phyloP scores from a whole-genome alignment of 2,329 filamentous ascomycete genomes.

The Dryadomyces quercivorus region DNA sequence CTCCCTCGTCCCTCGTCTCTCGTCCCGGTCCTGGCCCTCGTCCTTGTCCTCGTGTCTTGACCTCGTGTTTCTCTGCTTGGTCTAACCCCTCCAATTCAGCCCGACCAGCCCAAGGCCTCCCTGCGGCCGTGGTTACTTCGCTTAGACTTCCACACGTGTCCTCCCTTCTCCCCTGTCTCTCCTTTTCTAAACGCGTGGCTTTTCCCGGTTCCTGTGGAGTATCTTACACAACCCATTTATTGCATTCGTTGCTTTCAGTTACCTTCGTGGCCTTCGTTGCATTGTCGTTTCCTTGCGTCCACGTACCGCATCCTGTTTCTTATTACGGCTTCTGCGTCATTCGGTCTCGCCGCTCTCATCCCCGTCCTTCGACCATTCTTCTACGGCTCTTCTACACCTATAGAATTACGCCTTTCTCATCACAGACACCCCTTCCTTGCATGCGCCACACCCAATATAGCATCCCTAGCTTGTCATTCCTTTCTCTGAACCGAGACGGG shows the following conservation, averaged over 20 bases:
- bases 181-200: not conserved
- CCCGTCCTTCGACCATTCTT: not conserved
- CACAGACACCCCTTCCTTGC: not conserved
- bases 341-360: not conserved
- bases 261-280: not conserved
- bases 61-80: no score
- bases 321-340: not conserved
- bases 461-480: not conserved
- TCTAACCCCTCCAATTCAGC: no score
- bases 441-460: not conserved
- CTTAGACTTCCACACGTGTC: not conserved
- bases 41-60: no score
- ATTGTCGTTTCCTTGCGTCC: not conserved
- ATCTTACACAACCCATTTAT: not conserved
- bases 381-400: not conserved
- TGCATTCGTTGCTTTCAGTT: not conserved
- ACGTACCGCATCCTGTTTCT: not conserved
- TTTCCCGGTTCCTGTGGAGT: not conserved
- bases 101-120: no score
- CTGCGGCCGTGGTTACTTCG: not conserved
- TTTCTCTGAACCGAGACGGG: not conserved
- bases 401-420: no score
- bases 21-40: not conserved
- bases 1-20: not conserved
- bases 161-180: not conserved